A percentile compares a stretch with the other conserved stretches of the same genome.
Evolutionary conservation across 2,329 filamentous ascomycete genomes (phyloP).

Genomic region (Xylariaceae sp.): DNA sequence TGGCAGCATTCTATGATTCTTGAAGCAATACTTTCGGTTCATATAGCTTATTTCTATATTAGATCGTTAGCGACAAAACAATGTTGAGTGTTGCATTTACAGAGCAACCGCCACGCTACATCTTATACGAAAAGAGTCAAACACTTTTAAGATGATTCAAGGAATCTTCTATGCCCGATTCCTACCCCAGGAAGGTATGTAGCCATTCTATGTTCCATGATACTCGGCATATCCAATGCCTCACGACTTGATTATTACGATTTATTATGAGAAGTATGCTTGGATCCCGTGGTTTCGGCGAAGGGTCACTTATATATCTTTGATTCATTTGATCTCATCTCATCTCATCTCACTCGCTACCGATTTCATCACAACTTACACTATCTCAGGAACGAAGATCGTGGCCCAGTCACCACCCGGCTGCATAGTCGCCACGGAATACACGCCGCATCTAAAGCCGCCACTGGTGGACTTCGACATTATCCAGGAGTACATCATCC

Average conservation of each 20-base stretch:
- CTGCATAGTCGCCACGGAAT: slow-evolving; percentile 56
- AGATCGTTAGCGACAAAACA: background rate
- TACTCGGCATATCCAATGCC: background rate
- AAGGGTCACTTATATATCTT: background rate
- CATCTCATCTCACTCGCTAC: background rate
- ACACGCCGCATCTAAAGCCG: slow-evolving; percentile 46
- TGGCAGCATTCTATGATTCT: background rate
- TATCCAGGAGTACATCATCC: slow-evolving; percentile 90
- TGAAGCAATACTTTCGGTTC: background rate
- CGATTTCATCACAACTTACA: slow-evolving; percentile 19
- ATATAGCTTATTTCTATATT: background rate
- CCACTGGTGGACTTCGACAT: slow-evolving; percentile 84
- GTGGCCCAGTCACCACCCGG: slow-evolving; percentile 65
- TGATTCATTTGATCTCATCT: slow-evolving; percentile 1
- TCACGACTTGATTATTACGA: too few species aligned
- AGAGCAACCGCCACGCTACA: background rate
- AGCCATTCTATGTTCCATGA: background rate
- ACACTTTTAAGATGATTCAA: slow-evolving; percentile 58
- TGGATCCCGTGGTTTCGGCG: background rate
- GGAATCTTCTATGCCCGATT: slow-evolving; percentile 73
- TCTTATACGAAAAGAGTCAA: slow-evolving; percentile 1
- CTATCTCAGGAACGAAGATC: slow-evolving; percentile 59
- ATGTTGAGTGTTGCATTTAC: background rate
- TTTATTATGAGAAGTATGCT: background rate
- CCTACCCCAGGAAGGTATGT: slow-evolving; percentile 64